These are phyloP conservation scores for Fusarium dimerum DNA, from an alignment of 2,329 filamentous ascomycete genomes.

Conservation along the genomic window DNA sequence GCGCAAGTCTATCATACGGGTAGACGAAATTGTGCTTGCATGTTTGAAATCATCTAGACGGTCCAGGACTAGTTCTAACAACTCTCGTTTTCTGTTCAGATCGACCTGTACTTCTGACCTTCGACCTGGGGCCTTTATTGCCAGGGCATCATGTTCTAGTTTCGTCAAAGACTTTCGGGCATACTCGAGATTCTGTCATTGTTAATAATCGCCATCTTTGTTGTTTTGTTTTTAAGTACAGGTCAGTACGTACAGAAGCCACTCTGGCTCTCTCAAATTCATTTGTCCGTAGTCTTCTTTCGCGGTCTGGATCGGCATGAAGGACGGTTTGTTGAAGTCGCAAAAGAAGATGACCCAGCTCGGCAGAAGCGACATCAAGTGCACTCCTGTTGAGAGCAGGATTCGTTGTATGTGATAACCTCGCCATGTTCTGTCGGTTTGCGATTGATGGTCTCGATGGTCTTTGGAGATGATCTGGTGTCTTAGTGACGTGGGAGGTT, in stretches of 20 bases:
- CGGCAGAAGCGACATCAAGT: constrained; percentile 36
- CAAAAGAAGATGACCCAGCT: constrained; percentile 65
- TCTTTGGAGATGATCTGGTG: constrained; percentile 6
- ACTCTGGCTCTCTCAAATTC: constrained; percentile 61
- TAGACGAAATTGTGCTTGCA: constrained; percentile 35
- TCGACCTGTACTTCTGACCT: constrained; percentile 64
- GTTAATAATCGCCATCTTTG: constrained; percentile 4
- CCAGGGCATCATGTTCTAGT: constrained; percentile 68
- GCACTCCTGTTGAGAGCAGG: constrained; percentile 18
- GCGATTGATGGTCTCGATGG: constrained; percentile 5
- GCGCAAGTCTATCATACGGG: neutral
- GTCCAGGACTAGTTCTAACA: constrained; percentile 66
- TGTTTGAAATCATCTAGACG: constrained; percentile 69
- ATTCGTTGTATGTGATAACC: constrained; percentile 21
- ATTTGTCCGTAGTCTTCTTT: constrained; percentile 58
- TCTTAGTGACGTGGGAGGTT: constrained; percentile 33
- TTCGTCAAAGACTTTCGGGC: constrained; percentile 68
- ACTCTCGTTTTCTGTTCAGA: constrained; percentile 64
- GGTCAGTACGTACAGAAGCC: constrained; percentile 39
- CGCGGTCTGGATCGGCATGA: constrained; percentile 59
- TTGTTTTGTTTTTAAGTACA: neutral
- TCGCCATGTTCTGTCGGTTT: constrained; percentile 26
- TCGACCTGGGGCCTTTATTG: constrained; percentile 58
- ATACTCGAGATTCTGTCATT: constrained; percentile 66
- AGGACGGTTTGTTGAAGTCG: constrained; percentile 68